Percentiles rank a stretch among this genome's conserved stretches.
These are phyloP conservation scores for Pelargonium hybrid DNA, from an alignment of 441 rosid genomes.

Conservation along the genomic window DNA sequence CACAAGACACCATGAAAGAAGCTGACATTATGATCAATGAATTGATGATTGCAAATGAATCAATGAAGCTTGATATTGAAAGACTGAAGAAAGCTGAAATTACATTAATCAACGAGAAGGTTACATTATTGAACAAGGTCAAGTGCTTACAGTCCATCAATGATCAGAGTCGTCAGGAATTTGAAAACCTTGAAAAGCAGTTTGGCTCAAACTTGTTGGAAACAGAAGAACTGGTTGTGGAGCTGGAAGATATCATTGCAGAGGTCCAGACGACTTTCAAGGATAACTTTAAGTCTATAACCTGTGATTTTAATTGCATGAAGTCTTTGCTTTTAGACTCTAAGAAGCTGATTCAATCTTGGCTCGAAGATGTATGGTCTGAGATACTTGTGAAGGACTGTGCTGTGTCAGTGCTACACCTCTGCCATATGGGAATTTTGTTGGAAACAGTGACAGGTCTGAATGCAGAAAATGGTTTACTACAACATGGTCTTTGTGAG, in stretches of 20 bases:
- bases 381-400: conserved; percentile 85
- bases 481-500: conserved; percentile 67
- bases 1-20: conserved; percentile 73
- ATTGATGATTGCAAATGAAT: conserved; percentile 68
- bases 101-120: conserved; percentile 46
- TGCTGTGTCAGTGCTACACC: conserved; percentile 83
- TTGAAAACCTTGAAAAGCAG: conserved; percentile 56
- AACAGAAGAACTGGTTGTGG: conserved; percentile 42
- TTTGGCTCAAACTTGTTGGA: conserved; percentile 48
- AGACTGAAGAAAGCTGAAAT: conserved; percentile 41
- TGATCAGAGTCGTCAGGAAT: conserved; percentile 40
- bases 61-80: conserved; percentile 53
- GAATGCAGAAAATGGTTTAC: conserved; percentile 83
- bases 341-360: conserved; percentile 44
- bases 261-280: conserved; percentile 39
- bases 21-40: conserved; percentile 81
- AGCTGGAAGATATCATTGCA: conserved; percentile 48
- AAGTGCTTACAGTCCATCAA: conserved; percentile 48
- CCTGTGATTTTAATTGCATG: conserved; percentile 36
- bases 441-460: conserved; percentile 79
- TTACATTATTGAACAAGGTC: conserved; percentile 38
- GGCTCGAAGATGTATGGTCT: conserved; percentile 96
- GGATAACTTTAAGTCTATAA: conserved; percentile 37
- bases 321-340: conserved; percentile 51
- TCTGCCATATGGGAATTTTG: conserved; percentile 86